phyloP scores from a whole-genome alignment of 306 rosid genomes.

The Delonix regia region DNA sequence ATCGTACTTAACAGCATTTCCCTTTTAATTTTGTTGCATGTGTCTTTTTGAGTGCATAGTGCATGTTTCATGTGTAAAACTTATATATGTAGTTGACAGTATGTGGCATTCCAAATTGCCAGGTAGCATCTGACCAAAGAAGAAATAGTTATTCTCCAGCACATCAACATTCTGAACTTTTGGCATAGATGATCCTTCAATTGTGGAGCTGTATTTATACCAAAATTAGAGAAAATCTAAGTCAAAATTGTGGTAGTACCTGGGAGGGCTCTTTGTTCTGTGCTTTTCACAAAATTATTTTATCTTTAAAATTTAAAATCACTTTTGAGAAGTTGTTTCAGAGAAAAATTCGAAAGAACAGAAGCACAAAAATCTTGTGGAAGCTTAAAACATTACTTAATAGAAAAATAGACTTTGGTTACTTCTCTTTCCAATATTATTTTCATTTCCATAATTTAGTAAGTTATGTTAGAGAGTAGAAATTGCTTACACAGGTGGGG shows the following conservation, averaged over 20 bases:
- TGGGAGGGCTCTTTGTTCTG: not conserved
- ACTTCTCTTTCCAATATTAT: slow-evolving; percentile 8
- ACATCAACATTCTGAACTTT: not conserved
- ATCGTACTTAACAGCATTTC: slow-evolving; percentile 12
- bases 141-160: not conserved
- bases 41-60: not conserved
- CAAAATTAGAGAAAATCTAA: slow-evolving; percentile 7
- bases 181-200: slow-evolving; percentile 28
- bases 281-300: slow-evolving; percentile 5
- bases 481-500: slow-evolving; percentile 2
- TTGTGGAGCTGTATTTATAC: not conserved
- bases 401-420: not conserved
- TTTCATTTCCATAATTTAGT: slow-evolving; percentile 15
- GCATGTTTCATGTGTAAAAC: not conserved
- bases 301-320: slow-evolving; percentile 14
- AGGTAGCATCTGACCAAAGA: not conserved
- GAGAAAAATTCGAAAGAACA: slow-evolving; percentile 4
- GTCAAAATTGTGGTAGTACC: not conserved
- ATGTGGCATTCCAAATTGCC: slow-evolving; percentile 24
- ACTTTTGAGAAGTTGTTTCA: slow-evolving; percentile 17
- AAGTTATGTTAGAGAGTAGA: slow-evolving; percentile 14
- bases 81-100: slow-evolving; percentile 2
- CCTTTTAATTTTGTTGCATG: slow-evolving; percentile 19
- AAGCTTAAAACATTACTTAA: slow-evolving; percentile 8
- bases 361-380: slow-evolving; percentile 5